Conservation (phyloP, 352 stramenopile genomes). For the Globisporangium takayamanum region DNA sequence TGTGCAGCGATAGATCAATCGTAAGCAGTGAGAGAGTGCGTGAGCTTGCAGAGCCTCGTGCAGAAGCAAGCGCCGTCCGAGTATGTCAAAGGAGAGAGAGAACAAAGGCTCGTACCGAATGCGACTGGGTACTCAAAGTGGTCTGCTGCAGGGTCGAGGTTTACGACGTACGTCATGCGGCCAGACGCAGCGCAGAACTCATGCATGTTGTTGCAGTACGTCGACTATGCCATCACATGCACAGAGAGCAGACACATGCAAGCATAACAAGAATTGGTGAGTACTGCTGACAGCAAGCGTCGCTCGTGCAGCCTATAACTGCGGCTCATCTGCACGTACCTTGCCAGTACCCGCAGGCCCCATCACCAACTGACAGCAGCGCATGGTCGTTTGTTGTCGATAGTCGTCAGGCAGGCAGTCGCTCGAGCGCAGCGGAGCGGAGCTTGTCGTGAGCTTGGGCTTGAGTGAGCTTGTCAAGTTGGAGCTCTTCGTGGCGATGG, state of each 20-base stretch:
- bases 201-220: slow-evolving; percentile 93
- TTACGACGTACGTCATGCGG: slow-evolving; percentile 92
- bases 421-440: background rate
- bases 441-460: too few species aligned
- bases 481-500: too few species aligned
- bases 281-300: background rate
- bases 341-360: slow-evolving; percentile 89
- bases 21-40: background rate
- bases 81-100: background rate
- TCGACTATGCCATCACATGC: slow-evolving; percentile 45
- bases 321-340: slow-evolving; percentile 23
- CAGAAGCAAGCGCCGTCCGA: too few species aligned
- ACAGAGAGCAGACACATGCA: background rate
- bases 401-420: background rate
- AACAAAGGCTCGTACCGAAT: slow-evolving; percentile 49
- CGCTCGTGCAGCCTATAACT: background rate
- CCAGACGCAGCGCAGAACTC: slow-evolving; percentile 84
- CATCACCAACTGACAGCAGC: slow-evolving; percentile 90
- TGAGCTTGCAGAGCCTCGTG: background rate
- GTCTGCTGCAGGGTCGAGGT: slow-evolving; percentile 94
- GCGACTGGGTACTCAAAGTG: slow-evolving; percentile 86
- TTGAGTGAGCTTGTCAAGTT: too few species aligned
- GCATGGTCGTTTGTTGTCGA: slow-evolving; percentile 31
- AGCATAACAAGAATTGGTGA: background rate
- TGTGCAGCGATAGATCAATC: slow-evolving; percentile 14